Evolutionary conservation across 306 rosid species (phyloP), one percentile per base, ranked within the genome.

Genomic region (Cicer yamashitae): DNA sequence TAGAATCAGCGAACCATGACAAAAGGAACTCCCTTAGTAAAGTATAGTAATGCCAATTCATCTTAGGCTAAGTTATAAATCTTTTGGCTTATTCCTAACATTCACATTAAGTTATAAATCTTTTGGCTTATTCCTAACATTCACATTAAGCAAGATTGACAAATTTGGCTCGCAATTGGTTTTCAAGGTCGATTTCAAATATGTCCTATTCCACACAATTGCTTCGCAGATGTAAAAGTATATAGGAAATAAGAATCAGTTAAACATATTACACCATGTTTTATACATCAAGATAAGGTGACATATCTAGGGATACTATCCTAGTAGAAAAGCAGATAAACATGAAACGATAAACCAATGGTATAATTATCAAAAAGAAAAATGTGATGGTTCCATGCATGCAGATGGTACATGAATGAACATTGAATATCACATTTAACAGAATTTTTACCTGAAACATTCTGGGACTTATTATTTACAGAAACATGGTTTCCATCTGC

Each of bases 381-480:
- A 45, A 25, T 11, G 54, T 6, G 22, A 20, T 20, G 22, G 22
- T 20, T 20, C 22, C 30, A 22, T 22, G 2, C 30, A 22, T 22
- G 30, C 3, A 22, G 73, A 67, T 17, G n/a, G 4, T 54, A 58
- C 71, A 61, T 44, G 54, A 70, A 48, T 61, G 68, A 51, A 52
- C 8, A 70, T 37, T 11, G 62, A 70, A 47, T 77, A 69, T 77
- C 47, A 40, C 30, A 65, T 17, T 45, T 18, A 51, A 25, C 18
- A 43, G 51, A 73, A 40, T 30, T 13, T 39, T 73, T 86, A 96
- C 98, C 96, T 59, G 87, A 39, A 80, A 44, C 70, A 37, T 73
- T 70, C 22, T 25, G 77, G 50, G 89, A 52, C 54, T 69, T 84
- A 10, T 47, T 80, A 75, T 57, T 80, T 0, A 53, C 81, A 52